These are phyloP conservation scores for Didymella pinodella DNA, from an alignment of 2,329 filamentous ascomycete species.

Conservation along the genomic window DNA sequence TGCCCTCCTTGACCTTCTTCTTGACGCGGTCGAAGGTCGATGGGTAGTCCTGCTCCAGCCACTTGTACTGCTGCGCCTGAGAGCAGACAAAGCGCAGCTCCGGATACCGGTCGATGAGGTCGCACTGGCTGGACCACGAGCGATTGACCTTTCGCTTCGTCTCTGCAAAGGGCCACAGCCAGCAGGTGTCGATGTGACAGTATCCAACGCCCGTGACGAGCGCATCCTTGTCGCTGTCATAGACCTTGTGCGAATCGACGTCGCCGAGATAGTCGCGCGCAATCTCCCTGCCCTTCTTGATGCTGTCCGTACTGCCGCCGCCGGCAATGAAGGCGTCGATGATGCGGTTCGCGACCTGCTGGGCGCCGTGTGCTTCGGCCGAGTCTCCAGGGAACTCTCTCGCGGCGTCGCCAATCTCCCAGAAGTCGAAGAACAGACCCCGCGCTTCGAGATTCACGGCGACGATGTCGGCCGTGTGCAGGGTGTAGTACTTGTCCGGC, in stretches of 20 bases:
- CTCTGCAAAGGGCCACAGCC: slow-evolving; percentile 98
- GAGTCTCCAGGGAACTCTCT: slow-evolving; percentile 88
- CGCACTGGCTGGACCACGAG: slow-evolving; percentile 96
- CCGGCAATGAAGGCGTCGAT: slow-evolving; percentile 89
- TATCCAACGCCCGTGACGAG: slow-evolving; percentile 91
- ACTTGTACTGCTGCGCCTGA: slow-evolving; percentile 97
- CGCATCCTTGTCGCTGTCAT: slow-evolving; percentile 75
- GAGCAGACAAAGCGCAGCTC: slow-evolving; percentile 93
- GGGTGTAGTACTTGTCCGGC: slow-evolving; percentile 80
- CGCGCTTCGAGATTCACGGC: slow-evolving; percentile 87
- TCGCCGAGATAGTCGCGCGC: slow-evolving; percentile 83
- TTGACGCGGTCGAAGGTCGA: slow-evolving; percentile 90
- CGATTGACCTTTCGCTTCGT: slow-evolving; percentile 95
- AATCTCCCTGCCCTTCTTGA: slow-evolving; percentile 81
- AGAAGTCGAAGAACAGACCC: slow-evolving; percentile 87
- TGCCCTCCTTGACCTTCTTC: slow-evolving; percentile 85
- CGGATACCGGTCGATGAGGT: slow-evolving; percentile 92
- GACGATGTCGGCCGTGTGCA: slow-evolving; percentile 82
- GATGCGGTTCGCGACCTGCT: slow-evolving; percentile 83
- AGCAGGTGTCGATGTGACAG: slow-evolving; percentile 98
- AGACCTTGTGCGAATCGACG: slow-evolving; percentile 84
- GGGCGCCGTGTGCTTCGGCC: slow-evolving; percentile 86
- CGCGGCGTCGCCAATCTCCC: slow-evolving; percentile 92
- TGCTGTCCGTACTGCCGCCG: slow-evolving; percentile 73
- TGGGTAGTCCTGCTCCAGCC: slow-evolving; percentile 90